Evolutionary conservation across 116 monocot genomes (phyloP).

Genomic region (Posidonia oceanica): DNA sequence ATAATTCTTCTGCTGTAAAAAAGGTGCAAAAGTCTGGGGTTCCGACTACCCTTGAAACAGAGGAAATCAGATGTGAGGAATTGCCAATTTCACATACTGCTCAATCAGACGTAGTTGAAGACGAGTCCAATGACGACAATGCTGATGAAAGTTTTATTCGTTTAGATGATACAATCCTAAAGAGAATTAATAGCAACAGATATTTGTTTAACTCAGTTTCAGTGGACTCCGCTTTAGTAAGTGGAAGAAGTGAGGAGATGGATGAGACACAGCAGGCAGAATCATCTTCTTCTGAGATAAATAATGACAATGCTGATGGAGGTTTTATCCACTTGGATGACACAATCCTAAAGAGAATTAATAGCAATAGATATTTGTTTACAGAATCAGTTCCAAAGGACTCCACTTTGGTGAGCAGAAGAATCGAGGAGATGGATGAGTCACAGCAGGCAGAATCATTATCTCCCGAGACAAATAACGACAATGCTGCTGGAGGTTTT

Average conservation of each 20-base stretch:
- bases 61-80: conserved; percentile 4
- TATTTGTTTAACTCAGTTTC: neutral
- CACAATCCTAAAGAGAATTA: neutral
- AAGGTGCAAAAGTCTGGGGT: neutral
- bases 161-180: neutral
- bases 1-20: neutral
- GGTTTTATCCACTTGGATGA: neutral
- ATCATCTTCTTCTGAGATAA: conserved; percentile 15
- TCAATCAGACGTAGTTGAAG: conserved; percentile 19
- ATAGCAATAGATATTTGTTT: neutral
- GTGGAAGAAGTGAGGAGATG: no score
- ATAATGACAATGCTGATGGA: neutral
- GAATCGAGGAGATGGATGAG: no score
- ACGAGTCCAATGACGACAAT: conserved; percentile 8
- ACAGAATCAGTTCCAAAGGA: neutral
- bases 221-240: no score
- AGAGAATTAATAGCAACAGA: no score
- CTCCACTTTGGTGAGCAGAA: no score
- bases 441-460: conserved; percentile 2
- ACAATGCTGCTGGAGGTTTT: neutral
- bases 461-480: neutral
- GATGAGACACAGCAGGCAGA: neutral
- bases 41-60: neutral
- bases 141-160: neutral
- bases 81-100: conserved; percentile 9